Conservation (phyloP, 2,329 filamentous ascomycete genomes). For the Neocucurbitaria cava region DNA sequence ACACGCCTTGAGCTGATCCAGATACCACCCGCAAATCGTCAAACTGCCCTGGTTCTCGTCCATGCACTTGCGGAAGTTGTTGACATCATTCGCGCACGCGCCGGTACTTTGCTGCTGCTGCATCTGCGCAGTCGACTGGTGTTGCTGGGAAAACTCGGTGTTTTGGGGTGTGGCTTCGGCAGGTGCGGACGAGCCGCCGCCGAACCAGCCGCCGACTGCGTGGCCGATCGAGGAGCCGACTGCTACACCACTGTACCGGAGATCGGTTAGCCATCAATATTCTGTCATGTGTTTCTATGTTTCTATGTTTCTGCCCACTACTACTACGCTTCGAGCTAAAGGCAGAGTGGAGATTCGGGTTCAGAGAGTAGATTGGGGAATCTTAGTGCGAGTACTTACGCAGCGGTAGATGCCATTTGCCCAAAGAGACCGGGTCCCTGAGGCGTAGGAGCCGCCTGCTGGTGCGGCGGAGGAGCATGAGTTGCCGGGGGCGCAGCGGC, state of each 20-base stretch:
- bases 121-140: conserved; percentile 50
- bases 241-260: conserved; percentile 79
- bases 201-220: conserved; percentile 88
- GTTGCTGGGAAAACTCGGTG: conserved; percentile 32
- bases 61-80: conserved; percentile 93
- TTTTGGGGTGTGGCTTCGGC: conserved; percentile 54
- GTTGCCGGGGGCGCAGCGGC: conserved; percentile 55
- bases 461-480: conserved; percentile 68
- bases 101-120: conserved; percentile 31
- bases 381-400: conserved; percentile 69
- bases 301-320: too few species aligned
- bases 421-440: conserved; percentile 87
- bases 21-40: conserved; percentile 96
- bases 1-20: conserved; percentile 81
- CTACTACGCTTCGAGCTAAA: too few species aligned
- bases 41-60: conserved; percentile 93
- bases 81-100: conserved; percentile 76
- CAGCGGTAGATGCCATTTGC: conserved; percentile 96
- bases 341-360: too few species aligned
- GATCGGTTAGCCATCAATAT: conserved; percentile 11
- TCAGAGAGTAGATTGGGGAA: background rate
- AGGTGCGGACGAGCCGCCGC: conserved; percentile 69
- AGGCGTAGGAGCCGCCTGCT: conserved; percentile 50
- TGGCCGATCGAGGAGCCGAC: conserved; percentile 95
- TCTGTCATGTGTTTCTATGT: background rate